These are phyloP conservation scores for Penicillium decumbens DNA, from an alignment of 2,329 filamentous ascomycete genomes.

Conservation along the genomic window DNA sequence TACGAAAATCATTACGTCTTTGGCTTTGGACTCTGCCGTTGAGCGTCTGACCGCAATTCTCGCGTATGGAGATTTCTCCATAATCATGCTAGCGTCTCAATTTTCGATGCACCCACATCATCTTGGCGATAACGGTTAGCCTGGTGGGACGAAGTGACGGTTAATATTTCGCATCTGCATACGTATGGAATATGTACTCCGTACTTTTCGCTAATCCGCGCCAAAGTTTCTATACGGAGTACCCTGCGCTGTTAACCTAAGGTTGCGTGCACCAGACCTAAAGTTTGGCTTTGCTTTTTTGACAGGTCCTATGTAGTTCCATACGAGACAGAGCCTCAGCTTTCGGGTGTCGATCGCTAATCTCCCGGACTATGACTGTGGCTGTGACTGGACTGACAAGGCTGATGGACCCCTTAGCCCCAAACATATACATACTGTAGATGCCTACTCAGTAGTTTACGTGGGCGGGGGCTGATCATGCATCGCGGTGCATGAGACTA, in stretches of 20 bases:
- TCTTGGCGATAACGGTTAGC: conserved; percentile 6
- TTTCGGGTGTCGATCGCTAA: conserved; percentile 9
- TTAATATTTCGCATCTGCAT: neutral
- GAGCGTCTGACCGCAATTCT: conserved; percentile 21
- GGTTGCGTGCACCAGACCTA: neutral
- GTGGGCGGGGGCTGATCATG: neutral
- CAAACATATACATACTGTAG: neutral
- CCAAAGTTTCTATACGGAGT: neutral
- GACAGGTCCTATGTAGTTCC: neutral
- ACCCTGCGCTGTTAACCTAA: neutral
- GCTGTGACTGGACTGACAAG: neutral
- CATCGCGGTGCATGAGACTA: neutral
- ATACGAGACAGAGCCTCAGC: neutral
- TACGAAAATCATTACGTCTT: conserved; percentile 11
- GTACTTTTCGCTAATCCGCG: neutral
- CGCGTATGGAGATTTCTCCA: conserved; percentile 12
- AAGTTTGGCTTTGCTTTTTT: neutral
- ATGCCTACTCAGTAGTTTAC: too few relatives aligned
- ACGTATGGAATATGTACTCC: neutral
- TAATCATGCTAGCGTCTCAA: conserved; percentile 14
- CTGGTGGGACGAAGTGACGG: conserved; percentile 5
- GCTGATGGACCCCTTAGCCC: neutral
- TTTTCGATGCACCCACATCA: conserved; percentile 12
- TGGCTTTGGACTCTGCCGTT: conserved; percentile 9
- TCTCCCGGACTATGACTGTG: neutral